phyloP scores from a whole-genome alignment of 768 basidiomycete species.

The Leccinum aurantiacum region DNA sequence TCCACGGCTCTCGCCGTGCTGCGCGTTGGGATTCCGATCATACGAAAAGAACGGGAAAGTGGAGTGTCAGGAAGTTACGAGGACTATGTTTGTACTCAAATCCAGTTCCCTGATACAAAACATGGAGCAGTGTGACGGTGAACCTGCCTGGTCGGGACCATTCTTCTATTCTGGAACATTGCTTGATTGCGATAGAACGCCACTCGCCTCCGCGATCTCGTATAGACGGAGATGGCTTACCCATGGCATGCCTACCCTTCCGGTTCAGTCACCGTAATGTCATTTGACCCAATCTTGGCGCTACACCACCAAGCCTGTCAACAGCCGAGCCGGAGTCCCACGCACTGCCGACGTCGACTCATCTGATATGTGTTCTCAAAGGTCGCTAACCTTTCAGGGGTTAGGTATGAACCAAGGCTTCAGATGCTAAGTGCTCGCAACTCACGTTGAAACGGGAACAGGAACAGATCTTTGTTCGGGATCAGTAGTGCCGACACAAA shows the following conservation, averaged over 20 bases:
- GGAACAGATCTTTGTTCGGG: constrained; percentile 5
- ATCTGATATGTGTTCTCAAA: not conserved
- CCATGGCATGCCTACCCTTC: constrained; percentile 6
- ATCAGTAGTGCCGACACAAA: constrained; percentile 3
- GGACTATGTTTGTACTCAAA: not conserved
- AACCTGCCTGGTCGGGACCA: not conserved
- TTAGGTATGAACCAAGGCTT: not conserved
- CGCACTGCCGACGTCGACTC: constrained; percentile 19
- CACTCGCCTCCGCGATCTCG: constrained; percentile 23
- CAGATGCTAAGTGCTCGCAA: not conserved
- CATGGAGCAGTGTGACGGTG: constrained; percentile 7
- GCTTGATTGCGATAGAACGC: constrained; percentile 10
- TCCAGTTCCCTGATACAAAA: not conserved
- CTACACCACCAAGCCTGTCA: constrained; percentile 1
- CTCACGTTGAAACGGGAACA: not conserved
- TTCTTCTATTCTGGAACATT: constrained; percentile 17
- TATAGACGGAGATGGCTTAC: constrained; percentile 13
- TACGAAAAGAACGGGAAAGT: constrained; percentile 11
- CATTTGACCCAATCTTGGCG: not conserved
- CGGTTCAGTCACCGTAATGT: constrained; percentile 15
- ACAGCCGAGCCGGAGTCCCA: constrained; percentile 23
- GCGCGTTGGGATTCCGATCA: constrained; percentile 3
- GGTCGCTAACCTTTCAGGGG: constrained; percentile 3
- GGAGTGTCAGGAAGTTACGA: not conserved
- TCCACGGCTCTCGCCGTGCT: not conserved